Percentiles rank a stretch among this genome's conserved stretches.
Evolutionary conservation across 2,329 filamentous ascomycete species (phyloP).

Genomic region (Ustulina deusta): DNA sequence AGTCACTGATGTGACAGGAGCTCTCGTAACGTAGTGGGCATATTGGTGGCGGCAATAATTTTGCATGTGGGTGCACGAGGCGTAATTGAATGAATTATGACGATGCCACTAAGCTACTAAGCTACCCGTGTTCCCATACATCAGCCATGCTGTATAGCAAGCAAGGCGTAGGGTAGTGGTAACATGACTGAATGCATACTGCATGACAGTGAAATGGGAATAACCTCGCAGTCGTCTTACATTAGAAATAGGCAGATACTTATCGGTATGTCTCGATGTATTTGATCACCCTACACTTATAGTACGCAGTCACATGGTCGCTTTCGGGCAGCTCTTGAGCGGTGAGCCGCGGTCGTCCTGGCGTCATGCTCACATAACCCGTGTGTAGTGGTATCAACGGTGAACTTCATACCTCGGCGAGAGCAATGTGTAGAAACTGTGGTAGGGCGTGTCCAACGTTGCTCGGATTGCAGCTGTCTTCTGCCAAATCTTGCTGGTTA

Average conservation of each 20-base stretch:
- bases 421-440: not conserved
- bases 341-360: not conserved
- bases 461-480: not conserved
- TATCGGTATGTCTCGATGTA: not conserved
- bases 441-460: not conserved
- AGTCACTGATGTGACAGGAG: not conserved
- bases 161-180: not conserved
- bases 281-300: not conserved
- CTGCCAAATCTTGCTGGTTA: conserved; percentile 1
- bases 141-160: not conserved
- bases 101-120: not conserved
- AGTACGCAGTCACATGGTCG: not conserved
- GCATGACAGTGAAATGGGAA: not conserved
- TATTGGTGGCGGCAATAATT: not conserved
- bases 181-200: not conserved
- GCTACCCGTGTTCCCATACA: not conserved
- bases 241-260: not conserved
- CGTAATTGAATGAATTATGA: not conserved
- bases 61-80: not conserved
- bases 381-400: not conserved
- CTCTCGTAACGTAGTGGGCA: not conserved
- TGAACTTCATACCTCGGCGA: not conserved
- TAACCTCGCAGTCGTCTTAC: not conserved
- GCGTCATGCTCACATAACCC: not conserved
- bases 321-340: not conserved